Conservation (phyloP, 2,329 filamentous ascomycete species). For the Neofusicoccum kwambonambiense region DNA sequence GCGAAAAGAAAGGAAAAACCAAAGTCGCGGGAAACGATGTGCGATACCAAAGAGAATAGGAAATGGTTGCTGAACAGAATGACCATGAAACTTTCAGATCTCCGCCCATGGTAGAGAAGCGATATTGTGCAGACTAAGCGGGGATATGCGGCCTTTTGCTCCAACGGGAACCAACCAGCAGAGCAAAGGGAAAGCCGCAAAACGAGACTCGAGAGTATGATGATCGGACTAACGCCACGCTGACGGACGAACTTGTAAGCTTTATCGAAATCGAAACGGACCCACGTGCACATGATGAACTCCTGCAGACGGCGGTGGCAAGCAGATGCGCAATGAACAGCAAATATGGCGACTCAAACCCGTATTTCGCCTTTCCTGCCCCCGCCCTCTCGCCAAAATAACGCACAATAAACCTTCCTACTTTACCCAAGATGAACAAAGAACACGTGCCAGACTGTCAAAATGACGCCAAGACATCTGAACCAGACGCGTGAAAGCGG, state of each 20-base stretch:
- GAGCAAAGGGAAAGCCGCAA: constrained; percentile 7
- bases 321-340: constrained; percentile 6
- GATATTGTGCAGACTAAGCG: constrained; percentile 1
- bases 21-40: background rate
- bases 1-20: background rate
- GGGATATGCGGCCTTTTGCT: constrained; percentile 3
- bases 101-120: background rate
- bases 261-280: constrained; percentile 2
- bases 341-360: background rate
- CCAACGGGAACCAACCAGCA: constrained; percentile 1
- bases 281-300: background rate
- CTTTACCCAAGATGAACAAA: constrained; percentile 19
- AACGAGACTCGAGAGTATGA: constrained; percentile 5
- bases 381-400: constrained; percentile 1
- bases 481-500: background rate
- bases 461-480: background rate
- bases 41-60: background rate
- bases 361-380: constrained; percentile 3
- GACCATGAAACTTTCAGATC: background rate
- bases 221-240: constrained; percentile 16
- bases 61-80: background rate
- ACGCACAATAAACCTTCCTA: background rate
- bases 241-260: constrained; percentile 11
- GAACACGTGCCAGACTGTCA: background rate
- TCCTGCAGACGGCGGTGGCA: background rate